phyloP scores from a whole-genome alignment of 2,329 filamentous ascomycete genomes.

The Thielaviopsis euricoi region DNA sequence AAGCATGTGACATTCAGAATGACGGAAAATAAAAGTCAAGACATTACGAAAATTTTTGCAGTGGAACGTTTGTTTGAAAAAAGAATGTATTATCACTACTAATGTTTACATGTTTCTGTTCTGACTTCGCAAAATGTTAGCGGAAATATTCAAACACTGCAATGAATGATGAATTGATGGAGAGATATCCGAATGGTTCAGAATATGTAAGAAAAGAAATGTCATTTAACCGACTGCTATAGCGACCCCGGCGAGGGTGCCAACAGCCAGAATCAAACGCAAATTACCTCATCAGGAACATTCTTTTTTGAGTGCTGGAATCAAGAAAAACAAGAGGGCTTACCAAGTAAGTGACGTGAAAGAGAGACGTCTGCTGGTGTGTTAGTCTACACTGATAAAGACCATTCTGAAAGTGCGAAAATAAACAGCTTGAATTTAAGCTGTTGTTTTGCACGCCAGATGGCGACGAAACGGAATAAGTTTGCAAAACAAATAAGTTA shows the following conservation, averaged over 20 bases:
- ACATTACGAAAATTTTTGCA: too few species aligned
- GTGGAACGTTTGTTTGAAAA: background rate
- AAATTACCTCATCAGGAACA: conserved; percentile 87
- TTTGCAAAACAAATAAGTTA: background rate
- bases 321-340: conserved; percentile 14
- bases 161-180: background rate
- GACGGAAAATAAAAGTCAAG: too few species aligned
- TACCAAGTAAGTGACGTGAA: background rate
- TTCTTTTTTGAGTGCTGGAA: conserved; percentile 9
- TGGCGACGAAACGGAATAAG: background rate
- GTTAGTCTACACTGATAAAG: too few species aligned
- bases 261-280: conserved; percentile 84
- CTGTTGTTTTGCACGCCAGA: background rate
- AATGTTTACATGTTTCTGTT: too few species aligned
- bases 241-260: conserved; percentile 78
- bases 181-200: conserved; percentile 33
- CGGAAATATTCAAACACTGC: background rate
- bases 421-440: background rate
- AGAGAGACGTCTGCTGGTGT: background rate
- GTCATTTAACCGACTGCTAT: conserved; percentile 66
- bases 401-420: too few species aligned
- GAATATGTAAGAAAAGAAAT: conserved; percentile 99
- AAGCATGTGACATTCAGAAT: too few species aligned
- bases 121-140: background rate
- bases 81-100: background rate